A percentile compares a stretch with the other conserved stretches of the same genome.
These are phyloP conservation scores for Penicillium sp. DNA, from an alignment of 2,329 filamentous ascomycete species.

Conservation along the genomic window DNA sequence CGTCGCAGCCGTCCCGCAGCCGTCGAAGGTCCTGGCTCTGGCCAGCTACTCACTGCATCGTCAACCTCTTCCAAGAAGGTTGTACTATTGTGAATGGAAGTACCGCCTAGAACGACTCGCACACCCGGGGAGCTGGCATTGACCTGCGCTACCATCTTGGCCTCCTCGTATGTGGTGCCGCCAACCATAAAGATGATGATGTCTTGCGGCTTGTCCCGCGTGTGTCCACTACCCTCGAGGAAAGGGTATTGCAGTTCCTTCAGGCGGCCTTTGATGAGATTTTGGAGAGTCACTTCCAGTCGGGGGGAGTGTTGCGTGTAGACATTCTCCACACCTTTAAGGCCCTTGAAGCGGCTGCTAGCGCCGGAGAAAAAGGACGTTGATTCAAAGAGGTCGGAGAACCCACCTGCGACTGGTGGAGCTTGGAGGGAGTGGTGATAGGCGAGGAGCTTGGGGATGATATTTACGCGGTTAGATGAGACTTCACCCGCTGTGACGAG, in stretches of 20 bases:
- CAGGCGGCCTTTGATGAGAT: slow-evolving; percentile 85
- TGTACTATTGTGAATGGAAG: slow-evolving; percentile 79
- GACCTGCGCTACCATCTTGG: slow-evolving; percentile 90
- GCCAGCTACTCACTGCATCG: slow-evolving; percentile 83
- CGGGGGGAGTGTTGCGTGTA: slow-evolving; percentile 96
- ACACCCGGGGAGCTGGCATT: slow-evolving; percentile 89
- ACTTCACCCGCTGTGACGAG: slow-evolving; percentile 81
- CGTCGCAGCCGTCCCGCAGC: slow-evolving; percentile 61
- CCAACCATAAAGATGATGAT: slow-evolving; percentile 93
- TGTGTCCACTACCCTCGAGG: slow-evolving; percentile 80
- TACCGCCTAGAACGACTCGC: slow-evolving; percentile 84
- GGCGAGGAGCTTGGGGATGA: slow-evolving; percentile 75
- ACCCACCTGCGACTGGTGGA: slow-evolving; percentile 69
- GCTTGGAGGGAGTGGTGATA: slow-evolving; percentile 87
- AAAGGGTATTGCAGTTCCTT: slow-evolving; percentile 90
- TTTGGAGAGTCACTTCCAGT: slow-evolving; percentile 82
- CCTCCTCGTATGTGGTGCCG: slow-evolving; percentile 92
- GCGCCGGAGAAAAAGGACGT: slow-evolving; percentile 88
- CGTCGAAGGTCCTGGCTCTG: slow-evolving; percentile 61
- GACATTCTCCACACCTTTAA: slow-evolving; percentile 97
- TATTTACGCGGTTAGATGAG: slow-evolving; percentile 68
- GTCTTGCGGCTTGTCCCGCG: slow-evolving; percentile 93
- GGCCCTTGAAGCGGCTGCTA: slow-evolving; percentile 81
- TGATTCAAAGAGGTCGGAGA: slow-evolving; percentile 89
- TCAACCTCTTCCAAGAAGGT: slow-evolving; percentile 90